Percentiles rank a stretch among this genome's conserved stretches.
Evolutionary conservation across 2,329 filamentous ascomycete species (phyloP).

Genomic region (Bipolaris victoriae): DNA sequence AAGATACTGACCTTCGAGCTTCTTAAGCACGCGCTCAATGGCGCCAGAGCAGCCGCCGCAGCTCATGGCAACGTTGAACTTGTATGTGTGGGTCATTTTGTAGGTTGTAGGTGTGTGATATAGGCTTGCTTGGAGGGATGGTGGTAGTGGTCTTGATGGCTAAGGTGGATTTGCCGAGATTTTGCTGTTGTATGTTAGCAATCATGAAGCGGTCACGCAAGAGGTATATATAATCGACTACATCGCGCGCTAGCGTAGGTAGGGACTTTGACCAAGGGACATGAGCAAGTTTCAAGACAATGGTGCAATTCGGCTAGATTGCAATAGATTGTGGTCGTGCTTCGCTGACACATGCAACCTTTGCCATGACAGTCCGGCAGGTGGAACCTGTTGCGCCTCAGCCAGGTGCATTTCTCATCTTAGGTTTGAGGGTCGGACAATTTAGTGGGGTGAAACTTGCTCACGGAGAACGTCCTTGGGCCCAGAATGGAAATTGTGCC

Average conservation of each 20-base stretch:
- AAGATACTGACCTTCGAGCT: constrained; percentile 74
- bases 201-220: constrained; percentile 4
- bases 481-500: background rate
- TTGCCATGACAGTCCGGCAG: constrained; percentile 22
- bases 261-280: constrained; percentile 15
- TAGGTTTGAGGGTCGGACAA: constrained; percentile 12
- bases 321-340: constrained; percentile 34
- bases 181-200: constrained; percentile 3
- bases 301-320: constrained; percentile 43
- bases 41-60: constrained; percentile 97
- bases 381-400: constrained; percentile 40
- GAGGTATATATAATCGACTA: constrained; percentile 21
- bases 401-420: constrained; percentile 22
- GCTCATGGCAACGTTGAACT: constrained; percentile 93
- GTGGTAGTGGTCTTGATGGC: constrained; percentile 3
- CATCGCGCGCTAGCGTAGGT: constrained; percentile 8
- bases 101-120: constrained; percentile 10
- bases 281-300: constrained; percentile 44
- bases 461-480: constrained; percentile 24
- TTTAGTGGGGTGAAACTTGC: constrained; percentile 45
- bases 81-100: constrained; percentile 83
- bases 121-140: constrained; percentile 3
- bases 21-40: constrained; percentile 88
- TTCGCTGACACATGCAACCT: constrained; percentile 40
- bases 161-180: constrained; percentile 13